Evolutionary conservation across 495 filamentous ascomycete species (phyloP), one percentile per base, ranked within the genome.

Genomic region (Hypoxylon rickii): DNA sequence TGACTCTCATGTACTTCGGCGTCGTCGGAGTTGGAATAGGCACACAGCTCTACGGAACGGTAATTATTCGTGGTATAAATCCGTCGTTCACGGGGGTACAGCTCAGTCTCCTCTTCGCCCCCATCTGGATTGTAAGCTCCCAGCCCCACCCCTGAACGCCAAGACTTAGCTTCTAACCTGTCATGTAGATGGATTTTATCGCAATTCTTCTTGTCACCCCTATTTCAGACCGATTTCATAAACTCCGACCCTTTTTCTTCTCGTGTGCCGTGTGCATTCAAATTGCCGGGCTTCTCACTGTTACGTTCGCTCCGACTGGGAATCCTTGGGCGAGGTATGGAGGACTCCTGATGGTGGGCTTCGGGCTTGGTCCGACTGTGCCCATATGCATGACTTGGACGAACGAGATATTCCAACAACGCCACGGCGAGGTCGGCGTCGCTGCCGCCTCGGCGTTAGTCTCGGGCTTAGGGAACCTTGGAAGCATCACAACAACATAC

Each of bases 341-440:
- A 31, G 91, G 91, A 1, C 81, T 96, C n/a, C 73, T 96, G 13
- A 85, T 96, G 66, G 86, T 96, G 42, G 91, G 91, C 4, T 96
- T 96, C 69, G 92, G 91, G 3, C 84, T 96, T 4, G 91, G 91
- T 4, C 92, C 91, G 10, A 96, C 91, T 2, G 91, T 96, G 2
- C 91, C 91, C 33, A 90, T 90, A 67, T 90, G 86, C 65, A 96
- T 96, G 90, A 86, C 90, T 49, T 96, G 91, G 91, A 91, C 91
- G 5, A 88, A 83, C 53, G 89, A 95, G 70, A 88, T 95, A 52
- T 96, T 96, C 77, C 91, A 96, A 69, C 83, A 78, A 15, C 86
- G 91, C 3, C 90, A 96, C 63, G 88, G 92, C 22, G 91, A 96
- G 71, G 89, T 96, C 26, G 91, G 91, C 45, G 92, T 96, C 2